Base-by-base conservation (phyloP, 371 early-diverging fungal genomes). In the Lichtheimia corymbifera region DNA sequence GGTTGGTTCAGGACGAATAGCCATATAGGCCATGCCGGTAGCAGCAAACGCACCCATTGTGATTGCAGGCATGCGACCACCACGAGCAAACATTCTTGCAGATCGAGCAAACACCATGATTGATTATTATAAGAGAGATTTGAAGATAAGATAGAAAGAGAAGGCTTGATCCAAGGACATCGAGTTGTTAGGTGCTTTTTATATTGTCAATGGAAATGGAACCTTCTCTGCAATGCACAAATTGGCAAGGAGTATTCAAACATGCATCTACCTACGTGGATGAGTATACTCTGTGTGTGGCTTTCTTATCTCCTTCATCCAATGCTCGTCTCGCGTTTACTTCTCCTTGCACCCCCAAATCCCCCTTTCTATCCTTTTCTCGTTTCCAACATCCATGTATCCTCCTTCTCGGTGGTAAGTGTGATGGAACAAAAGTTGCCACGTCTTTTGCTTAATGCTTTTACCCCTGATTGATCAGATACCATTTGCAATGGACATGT, bases 1-100 rank as follows among this genome's bases (percentile, higher is more conserved):
- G 20, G 49, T 57, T 17, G 61, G 53, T 22, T 74, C 69, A 12
- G 74, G 64, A 25, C 50, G 22, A 25, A 68, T 17, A 14, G 68
- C 70, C 49, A 77, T 61, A 17, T 62, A 58, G 13, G 64, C 61
- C 58, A 68, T 67, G 61, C 74, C 67, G 7, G 73, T 67, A 14
- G 77, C 68, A 27, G 77, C 74, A 40, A 74, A 40, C 45, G 73
- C 71, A 55, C 70, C 71, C 41, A 67, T 59, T 30, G 71, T 71
- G 20, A 74, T 47, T 9, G 71, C 61, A 51, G 68, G 61, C 51
- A 59, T 55, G 15, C 68, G 68, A 35, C 35, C 35, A 40, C 63
- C 53, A 49, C 70, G 71, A 42, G 63, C 45, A 30, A 74, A 66
- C 53, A 68, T 51, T 63, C 59, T 67, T 28, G 71, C 61, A 56